phyloP scores from a whole-genome alignment of 1,139 yeast species.

The Debaryomyces fabryi region DNA sequence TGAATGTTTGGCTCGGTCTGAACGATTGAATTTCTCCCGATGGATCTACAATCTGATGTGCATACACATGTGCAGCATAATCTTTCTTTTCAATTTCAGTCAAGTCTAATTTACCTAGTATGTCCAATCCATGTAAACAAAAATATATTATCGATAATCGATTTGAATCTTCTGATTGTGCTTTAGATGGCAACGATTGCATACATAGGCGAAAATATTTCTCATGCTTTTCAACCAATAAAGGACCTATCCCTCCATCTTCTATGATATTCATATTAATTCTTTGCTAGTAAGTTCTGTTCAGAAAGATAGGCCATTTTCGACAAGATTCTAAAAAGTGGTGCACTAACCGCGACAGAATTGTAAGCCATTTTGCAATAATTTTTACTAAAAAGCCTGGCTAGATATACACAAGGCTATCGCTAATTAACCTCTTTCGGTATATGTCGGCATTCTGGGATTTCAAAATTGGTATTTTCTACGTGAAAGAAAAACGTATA shows the following conservation, averaged over 20 bases:
- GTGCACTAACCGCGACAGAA: not conserved
- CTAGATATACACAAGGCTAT: not conserved
- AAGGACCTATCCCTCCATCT: not conserved
- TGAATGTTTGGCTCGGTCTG: slow-evolving; percentile 55
- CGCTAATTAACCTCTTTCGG: not conserved
- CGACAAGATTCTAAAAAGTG: not conserved
- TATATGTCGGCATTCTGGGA: not conserved
- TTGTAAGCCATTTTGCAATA: not conserved
- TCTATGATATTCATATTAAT: not conserved
- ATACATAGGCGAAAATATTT: slow-evolving; percentile 55
- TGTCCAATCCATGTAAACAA: slow-evolving; percentile 61
- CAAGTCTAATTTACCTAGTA: slow-evolving; percentile 46
- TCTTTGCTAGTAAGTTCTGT: not conserved
- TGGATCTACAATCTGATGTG: slow-evolving; percentile 41
- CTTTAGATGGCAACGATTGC: slow-evolving; percentile 51
- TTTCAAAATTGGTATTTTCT: not conserved
- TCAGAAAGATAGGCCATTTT: not conserved
- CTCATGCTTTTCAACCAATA: slow-evolving; percentile 32
- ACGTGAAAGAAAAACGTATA: not conserved
- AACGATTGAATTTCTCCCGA: slow-evolving; percentile 48
- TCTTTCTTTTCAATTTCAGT: slow-evolving; percentile 25
- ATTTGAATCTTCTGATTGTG: slow-evolving; percentile 65
- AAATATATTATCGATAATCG: slow-evolving; percentile 68
- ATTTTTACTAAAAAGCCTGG: not conserved
- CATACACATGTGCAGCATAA: slow-evolving; percentile 51